A percentile compares a stretch with the other conserved stretches of the same genome.
These are phyloP conservation scores for Fusarium nodosum DNA, from an alignment of 2,329 filamentous ascomycete species.

Conservation along the genomic window DNA sequence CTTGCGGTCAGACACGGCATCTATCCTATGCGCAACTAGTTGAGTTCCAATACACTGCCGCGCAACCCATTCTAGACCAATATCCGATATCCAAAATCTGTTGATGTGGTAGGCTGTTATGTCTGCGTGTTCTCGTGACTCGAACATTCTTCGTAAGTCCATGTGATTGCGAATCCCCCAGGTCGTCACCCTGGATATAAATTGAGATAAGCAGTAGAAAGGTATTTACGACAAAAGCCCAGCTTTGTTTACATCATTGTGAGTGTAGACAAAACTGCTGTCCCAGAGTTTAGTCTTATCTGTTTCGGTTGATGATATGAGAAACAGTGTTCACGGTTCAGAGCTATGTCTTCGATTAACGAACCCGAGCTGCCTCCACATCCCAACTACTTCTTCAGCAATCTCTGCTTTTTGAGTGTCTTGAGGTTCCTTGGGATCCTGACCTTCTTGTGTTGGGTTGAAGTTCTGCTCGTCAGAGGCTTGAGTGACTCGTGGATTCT, in stretches of 20 bases:
- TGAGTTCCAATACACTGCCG: slow-evolving; percentile 36
- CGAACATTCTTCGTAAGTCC: slow-evolving; percentile 2
- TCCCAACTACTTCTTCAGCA: slow-evolving; percentile 7
- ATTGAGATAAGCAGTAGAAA: slow-evolving; percentile 5
- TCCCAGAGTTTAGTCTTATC: slow-evolving; percentile 14
- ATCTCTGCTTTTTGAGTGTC: neutral
- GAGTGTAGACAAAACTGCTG: slow-evolving; percentile 17
- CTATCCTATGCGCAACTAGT: slow-evolving; percentile 23
- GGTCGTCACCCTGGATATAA: slow-evolving; percentile 2
- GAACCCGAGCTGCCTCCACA: slow-evolving; percentile 1
- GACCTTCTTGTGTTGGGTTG: slow-evolving; percentile 15
- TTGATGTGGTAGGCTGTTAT: neutral
- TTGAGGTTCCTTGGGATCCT: slow-evolving; percentile 8
- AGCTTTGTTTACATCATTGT: slow-evolving; percentile 37
- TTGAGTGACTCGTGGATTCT: slow-evolving; percentile 29
- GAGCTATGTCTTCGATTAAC: neutral
- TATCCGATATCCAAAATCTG: slow-evolving; percentile 8
- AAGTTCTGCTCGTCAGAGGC: slow-evolving; percentile 30
- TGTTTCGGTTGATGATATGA: slow-evolving; percentile 20
- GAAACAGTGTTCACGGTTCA: slow-evolving; percentile 15
- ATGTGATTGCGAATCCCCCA: slow-evolving; percentile 4
- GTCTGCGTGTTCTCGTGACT: slow-evolving; percentile 7
- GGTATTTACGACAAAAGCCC: slow-evolving; percentile 39
- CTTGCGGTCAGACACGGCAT: slow-evolving; percentile 28
- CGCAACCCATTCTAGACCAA: slow-evolving; percentile 22